Percentiles rank a stretch among this genome's conserved stretches.
These are phyloP conservation scores for Heracleum sosnowskyi DNA, from an alignment of 129 eudicot species.

Conservation along the genomic window DNA sequence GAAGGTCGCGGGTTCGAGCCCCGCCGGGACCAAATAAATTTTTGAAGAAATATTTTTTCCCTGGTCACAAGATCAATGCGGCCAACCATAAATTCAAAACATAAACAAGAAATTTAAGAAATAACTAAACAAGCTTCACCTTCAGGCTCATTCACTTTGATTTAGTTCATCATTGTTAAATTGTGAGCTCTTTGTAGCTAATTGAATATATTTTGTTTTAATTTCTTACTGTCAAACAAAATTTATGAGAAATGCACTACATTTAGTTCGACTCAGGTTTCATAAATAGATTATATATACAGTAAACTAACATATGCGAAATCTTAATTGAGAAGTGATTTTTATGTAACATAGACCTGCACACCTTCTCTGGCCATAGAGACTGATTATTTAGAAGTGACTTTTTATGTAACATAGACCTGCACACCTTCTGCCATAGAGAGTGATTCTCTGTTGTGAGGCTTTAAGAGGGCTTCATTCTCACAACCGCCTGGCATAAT, in stretches of 20 bases:
- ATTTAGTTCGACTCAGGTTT: neutral
- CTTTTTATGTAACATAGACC: constrained; percentile 28
- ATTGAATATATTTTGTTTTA: neutral
- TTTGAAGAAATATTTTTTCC: too few relatives aligned
- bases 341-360: too few relatives aligned
- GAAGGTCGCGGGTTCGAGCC: constrained; percentile 99
- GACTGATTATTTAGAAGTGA: too few relatives aligned
- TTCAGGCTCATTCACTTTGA: neutral
- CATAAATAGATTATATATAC: neutral
- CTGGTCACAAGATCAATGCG: too few relatives aligned
- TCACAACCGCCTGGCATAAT: constrained; percentile 48
- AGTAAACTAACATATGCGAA: neutral
- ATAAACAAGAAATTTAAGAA: too few relatives aligned
- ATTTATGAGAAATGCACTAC: neutral
- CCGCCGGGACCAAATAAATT: constrained; percentile 8
- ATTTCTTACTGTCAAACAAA: neutral
- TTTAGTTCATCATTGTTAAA: neutral
- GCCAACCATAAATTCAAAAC: neutral
- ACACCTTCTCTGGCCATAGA: too few relatives aligned
- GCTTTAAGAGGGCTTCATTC: constrained; percentile 46
- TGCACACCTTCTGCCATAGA: constrained; percentile 29
- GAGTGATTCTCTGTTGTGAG: constrained; percentile 57
- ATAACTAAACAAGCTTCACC: neutral
- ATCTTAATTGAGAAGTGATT: too few relatives aligned
- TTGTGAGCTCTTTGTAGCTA: neutral